These are phyloP conservation scores for Capronia americana DNA, from an alignment of 2,329 filamentous ascomycete genomes.

Conservation along the genomic window DNA sequence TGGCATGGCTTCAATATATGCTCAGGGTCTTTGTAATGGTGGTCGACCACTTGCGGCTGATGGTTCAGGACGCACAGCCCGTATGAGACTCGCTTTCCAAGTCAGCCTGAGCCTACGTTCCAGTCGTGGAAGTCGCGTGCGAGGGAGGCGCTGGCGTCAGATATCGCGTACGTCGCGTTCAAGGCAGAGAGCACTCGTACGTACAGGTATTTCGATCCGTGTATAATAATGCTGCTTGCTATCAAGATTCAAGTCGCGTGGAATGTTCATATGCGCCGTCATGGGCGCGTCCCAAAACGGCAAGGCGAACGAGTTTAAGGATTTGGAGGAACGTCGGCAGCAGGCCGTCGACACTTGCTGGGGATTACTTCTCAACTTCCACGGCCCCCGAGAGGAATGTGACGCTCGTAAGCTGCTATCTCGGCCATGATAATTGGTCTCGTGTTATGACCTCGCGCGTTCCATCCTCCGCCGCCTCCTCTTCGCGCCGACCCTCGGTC, in stretches of 20 bases:
- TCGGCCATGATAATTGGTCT: slow-evolving; percentile 36
- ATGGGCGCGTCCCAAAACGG: slow-evolving; percentile 36
- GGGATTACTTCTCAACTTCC: slow-evolving; percentile 8
- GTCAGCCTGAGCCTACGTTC: not conserved
- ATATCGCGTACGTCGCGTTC: not conserved
- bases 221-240: not conserved
- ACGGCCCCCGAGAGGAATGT: slow-evolving; percentile 5
- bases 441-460: slow-evolving; percentile 60
- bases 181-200: not conserved
- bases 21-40: not conserved
- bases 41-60: not conserved
- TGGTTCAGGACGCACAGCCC: not conserved
- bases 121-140: not conserved
- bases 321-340: slow-evolving; percentile 6
- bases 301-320: slow-evolving; percentile 26
- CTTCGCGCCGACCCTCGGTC: slow-evolving; percentile 62
- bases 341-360: not conserved
- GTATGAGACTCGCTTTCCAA: not conserved
- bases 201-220: not conserved
- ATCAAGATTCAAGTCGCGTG: not conserved
- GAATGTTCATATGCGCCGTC: slow-evolving; percentile 20
- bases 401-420: slow-evolving; percentile 13
- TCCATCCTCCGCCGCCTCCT: slow-evolving; percentile 53
- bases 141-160: too few species aligned
- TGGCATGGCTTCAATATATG: slow-evolving; percentile 65